A percentile compares a stretch with the other conserved stretches of the same genome.
phyloP scores from a whole-genome alignment of 352 stramenopile genomes.

The Phytopythium litorale region DNA sequence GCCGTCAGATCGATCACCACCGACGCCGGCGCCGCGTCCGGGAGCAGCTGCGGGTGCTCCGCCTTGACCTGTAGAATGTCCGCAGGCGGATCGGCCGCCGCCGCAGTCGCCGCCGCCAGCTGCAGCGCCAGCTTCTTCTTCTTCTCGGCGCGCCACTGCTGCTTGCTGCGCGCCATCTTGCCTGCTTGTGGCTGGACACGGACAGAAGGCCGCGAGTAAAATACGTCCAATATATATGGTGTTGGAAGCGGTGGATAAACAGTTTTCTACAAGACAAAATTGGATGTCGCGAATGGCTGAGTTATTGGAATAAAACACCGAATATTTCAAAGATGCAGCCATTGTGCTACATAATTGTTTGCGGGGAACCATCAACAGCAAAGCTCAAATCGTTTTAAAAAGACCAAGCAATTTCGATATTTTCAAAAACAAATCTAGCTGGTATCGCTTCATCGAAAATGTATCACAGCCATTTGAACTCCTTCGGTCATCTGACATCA shows the following conservation, averaged over 20 bases:
- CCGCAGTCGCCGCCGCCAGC: conserved; percentile 5
- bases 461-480: not conserved
- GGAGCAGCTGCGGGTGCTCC: conserved; percentile 1
- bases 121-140: conserved; percentile 16
- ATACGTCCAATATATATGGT: too few relatives aligned
- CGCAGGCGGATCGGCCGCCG: not conserved
- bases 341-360: not conserved
- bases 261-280: too few relatives aligned
- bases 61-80: conserved; percentile 3
- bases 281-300: too few relatives aligned
- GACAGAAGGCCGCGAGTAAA: too few relatives aligned
- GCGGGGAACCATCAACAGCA: not conserved
- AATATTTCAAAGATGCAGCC: not conserved
- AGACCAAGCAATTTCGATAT: not conserved
- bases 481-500: not conserved
- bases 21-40: not conserved
- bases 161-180: conserved; percentile 27
- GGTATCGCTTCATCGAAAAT: not conserved
- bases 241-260: not conserved
- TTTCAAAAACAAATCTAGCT: not conserved
- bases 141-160: conserved; percentile 35
- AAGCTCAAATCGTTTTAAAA: not conserved
- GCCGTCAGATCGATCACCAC: conserved; percentile 52
- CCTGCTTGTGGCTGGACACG: too few relatives aligned
- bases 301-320: not conserved